Conservation (phyloP, 2,329 filamentous ascomycete genomes). For the Aaosphaeria arxii region DNA sequence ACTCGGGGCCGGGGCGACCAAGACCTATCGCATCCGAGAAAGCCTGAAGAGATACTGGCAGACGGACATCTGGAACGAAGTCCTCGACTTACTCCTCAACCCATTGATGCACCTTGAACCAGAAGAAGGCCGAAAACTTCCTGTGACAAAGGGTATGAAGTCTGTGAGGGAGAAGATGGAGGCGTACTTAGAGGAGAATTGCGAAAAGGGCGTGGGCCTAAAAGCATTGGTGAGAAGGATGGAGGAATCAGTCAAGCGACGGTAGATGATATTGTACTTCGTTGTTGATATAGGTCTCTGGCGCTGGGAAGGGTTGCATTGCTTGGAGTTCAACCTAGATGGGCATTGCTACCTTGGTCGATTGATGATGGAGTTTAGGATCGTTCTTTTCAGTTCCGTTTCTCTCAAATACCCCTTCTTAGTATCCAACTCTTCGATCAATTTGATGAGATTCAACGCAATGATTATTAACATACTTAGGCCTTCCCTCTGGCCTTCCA, state of each 20-base stretch:
- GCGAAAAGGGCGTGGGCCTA: slow-evolving; percentile 70
- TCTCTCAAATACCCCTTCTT: too few species aligned
- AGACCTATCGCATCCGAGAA: slow-evolving; percentile 78
- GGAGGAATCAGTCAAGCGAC: slow-evolving; percentile 60
- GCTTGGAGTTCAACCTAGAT: slow-evolving; percentile 1
- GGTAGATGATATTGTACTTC: slow-evolving; percentile 14
- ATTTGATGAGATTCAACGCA: too few species aligned
- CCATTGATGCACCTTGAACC: slow-evolving; percentile 63
- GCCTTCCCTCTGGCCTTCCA: too few species aligned
- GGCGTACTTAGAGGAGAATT: slow-evolving; percentile 73
- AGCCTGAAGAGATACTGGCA: slow-evolving; percentile 95
- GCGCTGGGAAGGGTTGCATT: slow-evolving; percentile 5
- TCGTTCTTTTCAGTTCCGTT: background rate
- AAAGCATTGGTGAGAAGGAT: slow-evolving; percentile 59
- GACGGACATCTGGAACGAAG: slow-evolving; percentile 79
- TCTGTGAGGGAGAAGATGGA: slow-evolving; percentile 77
- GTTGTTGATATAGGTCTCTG: background rate
- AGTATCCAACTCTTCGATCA: too few species aligned
- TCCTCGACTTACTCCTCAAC: slow-evolving; percentile 85
- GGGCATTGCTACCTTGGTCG: background rate
- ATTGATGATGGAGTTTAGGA: background rate
- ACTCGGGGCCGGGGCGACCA: slow-evolving; percentile 55
- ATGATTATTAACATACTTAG: too few species aligned
- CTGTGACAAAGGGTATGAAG: slow-evolving; percentile 69
- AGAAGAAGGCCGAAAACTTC: slow-evolving; percentile 68